Evolutionary conservation across 192 early-diverging fungal species (phyloP).

Genomic region (Spizellomyces punctatus): DNA sequence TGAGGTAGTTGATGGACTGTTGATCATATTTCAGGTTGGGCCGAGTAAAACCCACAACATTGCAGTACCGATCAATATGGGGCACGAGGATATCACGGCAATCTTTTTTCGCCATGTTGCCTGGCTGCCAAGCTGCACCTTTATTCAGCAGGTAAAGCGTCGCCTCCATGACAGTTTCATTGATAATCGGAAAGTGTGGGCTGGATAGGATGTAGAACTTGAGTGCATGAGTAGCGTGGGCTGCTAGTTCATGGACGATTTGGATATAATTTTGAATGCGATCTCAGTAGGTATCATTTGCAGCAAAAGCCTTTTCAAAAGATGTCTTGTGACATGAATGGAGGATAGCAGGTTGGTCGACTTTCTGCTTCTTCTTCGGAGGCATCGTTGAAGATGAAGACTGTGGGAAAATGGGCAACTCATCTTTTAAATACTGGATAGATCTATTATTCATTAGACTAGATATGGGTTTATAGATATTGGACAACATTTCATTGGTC

Average conservation of each 20-base stretch:
- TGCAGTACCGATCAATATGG: not conserved
- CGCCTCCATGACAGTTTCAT: not conserved
- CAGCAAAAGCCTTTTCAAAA: too few species aligned
- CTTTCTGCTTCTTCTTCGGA: too few species aligned
- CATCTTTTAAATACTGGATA: too few species aligned
- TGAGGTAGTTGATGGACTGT: not conserved
- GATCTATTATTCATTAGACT: too few species aligned
- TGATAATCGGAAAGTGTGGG: not conserved
- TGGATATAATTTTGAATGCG: conserved; percentile 3
- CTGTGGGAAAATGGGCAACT: too few species aligned
- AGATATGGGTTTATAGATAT: too few species aligned
- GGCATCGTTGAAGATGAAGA: too few species aligned
- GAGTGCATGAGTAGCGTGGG: conserved; percentile 1
- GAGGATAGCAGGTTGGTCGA: too few species aligned
- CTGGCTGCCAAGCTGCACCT: not conserved
- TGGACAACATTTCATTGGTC: too few species aligned
- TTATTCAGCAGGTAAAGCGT: conserved; percentile 7
- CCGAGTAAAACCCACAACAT: not conserved
- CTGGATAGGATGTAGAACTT: not conserved
- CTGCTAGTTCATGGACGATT: not conserved
- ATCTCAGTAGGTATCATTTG: not conserved
- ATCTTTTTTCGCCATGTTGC: too few species aligned
- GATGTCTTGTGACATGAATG: too few species aligned
- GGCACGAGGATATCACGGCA: too few species aligned
- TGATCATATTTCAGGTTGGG: not conserved